Evolutionary conservation across 1,284 basidiomycete genomes (phyloP), one percentile per base, ranked within the genome.

Genomic region (Hortiboletus rubellus): DNA sequence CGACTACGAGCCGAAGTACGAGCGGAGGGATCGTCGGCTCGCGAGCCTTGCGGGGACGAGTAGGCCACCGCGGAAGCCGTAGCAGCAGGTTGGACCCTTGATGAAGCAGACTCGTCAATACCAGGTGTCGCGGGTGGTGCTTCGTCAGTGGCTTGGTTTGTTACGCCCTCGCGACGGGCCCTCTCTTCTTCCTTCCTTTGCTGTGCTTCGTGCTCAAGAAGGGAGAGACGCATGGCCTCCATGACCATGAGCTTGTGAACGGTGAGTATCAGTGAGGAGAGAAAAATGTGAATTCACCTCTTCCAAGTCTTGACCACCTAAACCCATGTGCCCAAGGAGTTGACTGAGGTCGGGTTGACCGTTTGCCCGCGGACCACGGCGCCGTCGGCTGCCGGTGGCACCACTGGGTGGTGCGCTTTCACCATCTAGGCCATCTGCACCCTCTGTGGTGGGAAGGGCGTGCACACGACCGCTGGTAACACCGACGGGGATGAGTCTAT

Each of bases 171-270:
- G 56, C 77, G 76, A 68, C 77, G 79, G 52, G 73, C 73, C 65
- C 79, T 80, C 61, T 87, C 83, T 63, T 84, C 85, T 55, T 89
- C 82, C 64, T 83, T 85, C 63, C 82, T 78, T 65, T 91, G 88
- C 53, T 89, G 87, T 62, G 87, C 87, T 72, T 92, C 89, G 62
- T 98, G 94, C 64, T 99, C 96, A 52, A 97, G 73, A 62, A 98
- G 79, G 45, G 94, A 97, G 56, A 98, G 78, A 43, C 96, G 86
- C 95, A 99, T 98, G 1, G 96, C 97, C 76, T 99, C 96, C 92
- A 96, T 96, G 53, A 99, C 81, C 96, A 99, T 98, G 47, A 98
- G 77, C 91, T 98, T 66, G 63, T 65, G 33, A 15, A 18, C 52
- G 46, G 57, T 66, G 57, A 70, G 57, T 14, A 55, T 49, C 30